Percentiles rank a stretch among this genome's conserved stretches.
phyloP scores from a whole-genome alignment of 768 basidiomycete species.

The Trichaptum fuscoviolaceum region DNA sequence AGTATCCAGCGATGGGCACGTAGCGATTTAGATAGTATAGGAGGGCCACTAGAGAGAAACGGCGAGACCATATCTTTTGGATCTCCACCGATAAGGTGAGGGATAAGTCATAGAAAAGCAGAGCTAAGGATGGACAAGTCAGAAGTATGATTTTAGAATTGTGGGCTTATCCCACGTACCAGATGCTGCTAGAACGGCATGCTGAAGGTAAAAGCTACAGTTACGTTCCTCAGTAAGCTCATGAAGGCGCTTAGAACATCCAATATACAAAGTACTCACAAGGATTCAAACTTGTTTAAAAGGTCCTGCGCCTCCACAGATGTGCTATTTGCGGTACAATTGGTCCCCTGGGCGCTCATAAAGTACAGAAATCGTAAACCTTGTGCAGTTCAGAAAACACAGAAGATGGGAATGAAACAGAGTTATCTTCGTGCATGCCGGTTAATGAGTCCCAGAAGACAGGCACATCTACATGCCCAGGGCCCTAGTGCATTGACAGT shows the following conservation, averaged over 20 bases:
- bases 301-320: background rate
- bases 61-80: background rate
- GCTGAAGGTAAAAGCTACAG: background rate
- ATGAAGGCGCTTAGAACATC: background rate
- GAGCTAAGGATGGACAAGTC: background rate
- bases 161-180: background rate
- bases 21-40: slow-evolving; percentile 3
- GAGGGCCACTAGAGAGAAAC: background rate
- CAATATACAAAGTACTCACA: background rate
- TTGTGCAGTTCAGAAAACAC: too few species aligned
- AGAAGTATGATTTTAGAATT: background rate
- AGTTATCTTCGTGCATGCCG: too few species aligned
- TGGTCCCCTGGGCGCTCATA: background rate
- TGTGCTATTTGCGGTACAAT: background rate
- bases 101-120: background rate
- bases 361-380: background rate
- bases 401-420: too few species aligned
- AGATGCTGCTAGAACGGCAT: background rate
- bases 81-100: background rate
- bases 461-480: background rate
- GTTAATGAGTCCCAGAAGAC: too few species aligned
- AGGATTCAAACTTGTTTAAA: background rate
- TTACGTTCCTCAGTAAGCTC: background rate
- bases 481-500: background rate
- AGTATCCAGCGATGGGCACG: background rate